Conservation (phyloP, 306 rosid species). For the Cucurbita moschata region DNA sequence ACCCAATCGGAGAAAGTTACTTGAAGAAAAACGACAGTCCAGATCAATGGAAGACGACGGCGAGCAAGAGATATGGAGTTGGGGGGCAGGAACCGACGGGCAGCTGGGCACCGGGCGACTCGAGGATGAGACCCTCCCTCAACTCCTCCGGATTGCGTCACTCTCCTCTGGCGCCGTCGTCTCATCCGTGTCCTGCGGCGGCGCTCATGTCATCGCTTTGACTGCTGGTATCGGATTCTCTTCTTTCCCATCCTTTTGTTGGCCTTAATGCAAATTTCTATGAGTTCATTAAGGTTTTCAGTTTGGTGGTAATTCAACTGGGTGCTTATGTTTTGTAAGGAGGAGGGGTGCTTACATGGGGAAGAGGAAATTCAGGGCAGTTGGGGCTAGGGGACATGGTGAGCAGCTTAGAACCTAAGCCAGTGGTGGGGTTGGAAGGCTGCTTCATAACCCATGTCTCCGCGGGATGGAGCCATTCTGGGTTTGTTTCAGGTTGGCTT, state of each 20-base stretch:
- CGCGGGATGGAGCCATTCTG: constrained; percentile 96
- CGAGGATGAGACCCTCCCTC: constrained; percentile 55
- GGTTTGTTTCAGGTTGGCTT: constrained; percentile 72
- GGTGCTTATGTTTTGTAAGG: constrained; percentile 15
- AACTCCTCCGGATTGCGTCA: constrained; percentile 32
- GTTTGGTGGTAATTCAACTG: neutral
- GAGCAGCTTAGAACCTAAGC: constrained; percentile 39
- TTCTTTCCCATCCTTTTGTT: neutral
- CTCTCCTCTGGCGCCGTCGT: constrained; percentile 21
- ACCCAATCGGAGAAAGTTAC: neutral
- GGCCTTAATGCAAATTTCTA: too few species aligned
- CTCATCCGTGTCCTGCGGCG: constrained; percentile 68
- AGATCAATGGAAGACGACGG: constrained; percentile 1
- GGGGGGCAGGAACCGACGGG: constrained; percentile 97
- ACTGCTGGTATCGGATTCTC: constrained; percentile 30
- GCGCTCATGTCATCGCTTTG: constrained; percentile 70
- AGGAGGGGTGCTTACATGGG: constrained; percentile 80
- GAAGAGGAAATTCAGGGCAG: constrained; percentile 76
- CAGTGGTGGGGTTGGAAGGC: constrained; percentile 31
- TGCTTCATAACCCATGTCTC: constrained; percentile 43
- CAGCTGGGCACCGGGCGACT: constrained; percentile 52
- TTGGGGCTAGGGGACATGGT: constrained; percentile 52
- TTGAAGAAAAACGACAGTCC: neutral
- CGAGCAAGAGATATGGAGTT: constrained; percentile 52
- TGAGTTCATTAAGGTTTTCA: neutral